Evolutionary conservation across 2,329 filamentous ascomycete genomes (phyloP).

Genomic region (Macroventuria anomochaeta): DNA sequence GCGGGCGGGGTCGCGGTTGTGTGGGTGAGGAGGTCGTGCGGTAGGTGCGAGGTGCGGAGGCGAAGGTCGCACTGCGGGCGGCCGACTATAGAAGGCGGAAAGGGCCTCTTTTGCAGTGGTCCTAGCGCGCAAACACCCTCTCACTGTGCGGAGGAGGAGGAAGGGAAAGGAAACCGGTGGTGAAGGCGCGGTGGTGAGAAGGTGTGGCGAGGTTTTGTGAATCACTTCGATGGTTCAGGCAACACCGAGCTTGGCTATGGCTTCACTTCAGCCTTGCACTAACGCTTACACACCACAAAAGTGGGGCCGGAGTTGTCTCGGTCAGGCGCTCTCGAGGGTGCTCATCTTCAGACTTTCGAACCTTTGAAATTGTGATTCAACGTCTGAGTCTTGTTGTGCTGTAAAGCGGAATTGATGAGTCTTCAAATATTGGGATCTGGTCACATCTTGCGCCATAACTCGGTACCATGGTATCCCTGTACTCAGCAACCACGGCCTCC

Average conservation of each 20-base stretch:
- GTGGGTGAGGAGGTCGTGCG: constrained; percentile 11
- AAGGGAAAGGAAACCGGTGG: constrained; percentile 16
- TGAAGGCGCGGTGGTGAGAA: constrained; percentile 24
- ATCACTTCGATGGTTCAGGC: constrained; percentile 41
- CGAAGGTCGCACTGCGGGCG: constrained; percentile 14
- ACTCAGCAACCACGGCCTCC: neutral
- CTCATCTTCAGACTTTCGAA: neutral
- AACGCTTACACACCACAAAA: constrained; percentile 19
- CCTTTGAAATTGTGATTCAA: neutral
- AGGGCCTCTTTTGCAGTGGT: neutral
- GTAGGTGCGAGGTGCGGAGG: constrained; percentile 15
- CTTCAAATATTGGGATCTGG: neutral
- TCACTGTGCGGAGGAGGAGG: neutral
- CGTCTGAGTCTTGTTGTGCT: neutral
- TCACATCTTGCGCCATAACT: neutral
- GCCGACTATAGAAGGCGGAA: constrained; percentile 7
- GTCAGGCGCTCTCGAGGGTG: neutral
- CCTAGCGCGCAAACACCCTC: constrained; percentile 6
- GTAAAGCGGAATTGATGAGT: too few species aligned
- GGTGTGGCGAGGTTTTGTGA: constrained; percentile 39
- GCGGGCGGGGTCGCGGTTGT: constrained; percentile 4
- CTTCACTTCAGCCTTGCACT: constrained; percentile 27
- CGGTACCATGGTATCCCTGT: neutral
- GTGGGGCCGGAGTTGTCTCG: constrained; percentile 5
- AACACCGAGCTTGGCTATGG: constrained; percentile 36